Base-by-base conservation (phyloP, 1,284 basidiomycete genomes). In the Ceratobasidium sp. region DNA sequence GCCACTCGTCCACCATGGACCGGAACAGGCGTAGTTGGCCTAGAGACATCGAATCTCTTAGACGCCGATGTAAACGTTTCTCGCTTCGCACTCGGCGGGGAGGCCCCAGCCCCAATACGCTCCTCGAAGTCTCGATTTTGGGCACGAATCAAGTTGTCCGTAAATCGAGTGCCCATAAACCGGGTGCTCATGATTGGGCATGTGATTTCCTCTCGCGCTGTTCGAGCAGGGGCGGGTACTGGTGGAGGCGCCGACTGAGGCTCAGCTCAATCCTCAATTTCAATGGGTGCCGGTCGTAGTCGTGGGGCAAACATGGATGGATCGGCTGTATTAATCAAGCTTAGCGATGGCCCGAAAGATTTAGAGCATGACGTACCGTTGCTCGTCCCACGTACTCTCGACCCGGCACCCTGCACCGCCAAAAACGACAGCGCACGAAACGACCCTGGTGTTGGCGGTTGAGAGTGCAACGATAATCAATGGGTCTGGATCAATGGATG, bases 241-340 rank as follows among this genome's bases (percentile, higher is more conserved):
- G 22, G 29, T 22, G 52, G 11, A 13, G 32, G 2, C 19, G 32
- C 13, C 29, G 29, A 13, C 37, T 70, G 40, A 2, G 68, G 68
- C 25, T 70, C 68, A 40, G 68, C 54, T 54, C 54, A 70, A 22
- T 70, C 68, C 25, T 70, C 68, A 19, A 70, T 70, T 22, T 43
- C 52, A 22, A 70, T 70, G 2, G 68, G 68, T 29, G 59, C 68
- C 13, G 49, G 68, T 2, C 66, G 15, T 9, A 19, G 54, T 15
- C 56, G 54, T 25, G 29, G 43, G 59, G 32, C 15, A 40, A 19
- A 29, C 7, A 19, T 37, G 34, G 22, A 29, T 32, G 59, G 22
- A 32, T 34, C 56, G 25, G 32, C 32, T 32, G 29, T 34, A 19
- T 4, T 25, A 34, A 4, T 1, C 22, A 59, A 13, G 25, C 25